A percentile compares a stretch with the other conserved stretches of the same genome.
These are phyloP conservation scores for Coemansia guatemalensis DNA, from an alignment of 192 early-diverging fungal species.

Conservation along the genomic window DNA sequence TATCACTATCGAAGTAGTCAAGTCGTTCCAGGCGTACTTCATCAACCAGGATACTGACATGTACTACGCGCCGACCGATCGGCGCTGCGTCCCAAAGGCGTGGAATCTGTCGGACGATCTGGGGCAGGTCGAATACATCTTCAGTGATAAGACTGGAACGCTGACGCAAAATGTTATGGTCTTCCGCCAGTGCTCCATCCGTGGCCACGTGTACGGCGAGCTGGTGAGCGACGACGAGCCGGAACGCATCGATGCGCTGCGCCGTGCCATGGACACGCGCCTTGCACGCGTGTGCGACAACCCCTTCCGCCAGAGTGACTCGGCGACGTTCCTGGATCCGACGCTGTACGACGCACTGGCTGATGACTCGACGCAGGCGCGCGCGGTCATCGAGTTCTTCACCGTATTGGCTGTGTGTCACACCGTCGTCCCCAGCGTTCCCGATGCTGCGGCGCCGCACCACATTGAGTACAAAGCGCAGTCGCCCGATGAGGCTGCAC, in stretches of 20 bases:
- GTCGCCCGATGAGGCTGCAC: slow-evolving; percentile 92
- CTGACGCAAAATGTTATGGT: slow-evolving; percentile 97
- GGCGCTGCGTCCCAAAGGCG: slow-evolving; percentile 78
- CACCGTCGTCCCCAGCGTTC: slow-evolving; percentile 71
- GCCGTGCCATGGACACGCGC: slow-evolving; percentile 59
- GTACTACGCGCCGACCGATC: slow-evolving; percentile 77
- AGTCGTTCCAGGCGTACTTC: slow-evolving; percentile 88
- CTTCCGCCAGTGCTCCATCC: slow-evolving; percentile 88
- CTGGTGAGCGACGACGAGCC: slow-evolving; percentile 34
- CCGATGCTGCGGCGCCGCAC: slow-evolving; percentile 52
- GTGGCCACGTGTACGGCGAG: slow-evolving; percentile 79
- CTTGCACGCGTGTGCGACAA: slow-evolving; percentile 59
- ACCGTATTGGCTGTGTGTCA: slow-evolving; percentile 86
- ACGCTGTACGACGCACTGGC: slow-evolving; percentile 63
- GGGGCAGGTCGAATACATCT: slow-evolving; percentile 94
- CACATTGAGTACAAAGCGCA: slow-evolving; percentile 85
- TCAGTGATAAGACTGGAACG: slow-evolving; percentile 97
- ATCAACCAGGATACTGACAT: slow-evolving; percentile 89
- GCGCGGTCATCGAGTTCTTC: slow-evolving; percentile 76
- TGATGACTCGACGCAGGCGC: slow-evolving; percentile 57
- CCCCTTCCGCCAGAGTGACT: slow-evolving; percentile 59
- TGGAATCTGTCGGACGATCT: slow-evolving; percentile 94
- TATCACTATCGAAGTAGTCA: slow-evolving; percentile 91
- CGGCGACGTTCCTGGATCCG: slow-evolving; percentile 71
- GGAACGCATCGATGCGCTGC: slow-evolving; percentile 18